A percentile compares a stretch with the other conserved stretches of the same genome.
phyloP scores from a whole-genome alignment of 208 protist genomes.

The Acanthamoeba castellanii region DNA sequence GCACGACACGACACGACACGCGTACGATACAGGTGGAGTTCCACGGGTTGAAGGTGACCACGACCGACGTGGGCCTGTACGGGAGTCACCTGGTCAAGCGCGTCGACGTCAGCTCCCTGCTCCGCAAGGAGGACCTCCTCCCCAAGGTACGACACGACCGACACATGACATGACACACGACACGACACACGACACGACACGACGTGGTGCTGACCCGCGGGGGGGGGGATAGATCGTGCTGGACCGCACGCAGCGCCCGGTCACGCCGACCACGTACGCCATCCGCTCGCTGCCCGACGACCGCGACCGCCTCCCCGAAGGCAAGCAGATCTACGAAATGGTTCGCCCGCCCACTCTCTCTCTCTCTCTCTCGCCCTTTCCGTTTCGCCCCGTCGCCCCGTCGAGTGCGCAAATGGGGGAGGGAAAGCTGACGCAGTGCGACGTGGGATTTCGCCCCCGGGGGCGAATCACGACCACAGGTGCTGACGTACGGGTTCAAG shows the following conservation, averaged over 20 bases:
- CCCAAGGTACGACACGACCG: conserved; percentile 17
- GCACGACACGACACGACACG: no score
- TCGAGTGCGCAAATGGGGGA: no score
- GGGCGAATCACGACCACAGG: no score
- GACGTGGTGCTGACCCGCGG: not conserved
- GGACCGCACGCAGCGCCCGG: conserved; percentile 45
- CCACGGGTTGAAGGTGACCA: conserved; percentile 13
- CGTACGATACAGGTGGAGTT: conserved; percentile 66
- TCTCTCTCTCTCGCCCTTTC: not conserved
- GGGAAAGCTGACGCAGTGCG: no score
- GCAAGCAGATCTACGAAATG: conserved; percentile 72
- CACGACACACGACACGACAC: not conserved
- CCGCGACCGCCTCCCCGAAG: conserved; percentile 49
- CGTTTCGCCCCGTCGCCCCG: no score
- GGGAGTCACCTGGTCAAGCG: conserved; percentile 61
- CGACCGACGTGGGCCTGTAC: conserved; percentile 39
- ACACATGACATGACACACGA: not conserved
- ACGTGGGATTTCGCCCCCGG: no score
- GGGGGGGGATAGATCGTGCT: not conserved
- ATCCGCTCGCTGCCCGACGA: conserved; percentile 49
- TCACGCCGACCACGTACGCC: conserved; percentile 34
- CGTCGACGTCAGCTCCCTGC: conserved; percentile 32
- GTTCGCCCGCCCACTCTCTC: not conserved
- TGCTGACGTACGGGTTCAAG: conserved; percentile 70
- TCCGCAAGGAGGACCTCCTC: conserved; percentile 61